Percentiles rank a stretch among this genome's conserved stretches.
These are phyloP conservation scores for Talaromyces sp. DNA, from an alignment of 2,329 filamentous ascomycete species.

Conservation along the genomic window DNA sequence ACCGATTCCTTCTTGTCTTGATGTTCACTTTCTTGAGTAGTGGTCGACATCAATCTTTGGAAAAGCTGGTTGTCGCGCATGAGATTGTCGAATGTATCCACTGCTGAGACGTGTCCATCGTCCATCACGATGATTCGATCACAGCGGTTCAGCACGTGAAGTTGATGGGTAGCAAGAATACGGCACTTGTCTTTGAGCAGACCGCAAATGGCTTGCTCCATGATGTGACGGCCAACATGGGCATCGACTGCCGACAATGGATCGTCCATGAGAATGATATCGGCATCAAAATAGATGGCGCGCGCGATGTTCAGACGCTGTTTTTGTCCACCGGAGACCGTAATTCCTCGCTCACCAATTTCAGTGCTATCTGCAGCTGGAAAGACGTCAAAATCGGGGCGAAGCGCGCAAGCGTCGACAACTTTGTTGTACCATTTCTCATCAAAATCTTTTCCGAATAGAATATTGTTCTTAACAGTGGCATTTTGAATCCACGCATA, in stretches of 20 bases:
- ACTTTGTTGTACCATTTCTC: conserved; percentile 76
- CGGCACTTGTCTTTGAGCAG: conserved; percentile 84
- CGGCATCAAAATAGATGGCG: conserved; percentile 61
- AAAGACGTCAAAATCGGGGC: conserved; percentile 86
- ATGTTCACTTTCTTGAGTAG: conserved; percentile 57
- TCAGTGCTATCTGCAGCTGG: conserved; percentile 84
- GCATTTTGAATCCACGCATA: conserved; percentile 98
- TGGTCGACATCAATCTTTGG: conserved; percentile 74
- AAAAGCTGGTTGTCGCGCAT: conserved; percentile 77
- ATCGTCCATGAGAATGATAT: conserved; percentile 61
- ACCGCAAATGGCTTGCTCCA: conserved; percentile 89
- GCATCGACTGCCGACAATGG: conserved; percentile 53
- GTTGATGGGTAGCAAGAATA: conserved; percentile 88
- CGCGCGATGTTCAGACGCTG: conserved; percentile 92
- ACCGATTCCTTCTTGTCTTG: conserved; percentile 44
- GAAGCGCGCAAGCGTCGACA: conserved; percentile 78
- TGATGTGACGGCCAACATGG: conserved; percentile 66
- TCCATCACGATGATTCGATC: conserved; percentile 95
- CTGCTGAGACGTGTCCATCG: conserved; percentile 71
- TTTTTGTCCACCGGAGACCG: conserved; percentile 91
- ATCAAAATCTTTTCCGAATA: conserved; percentile 77
- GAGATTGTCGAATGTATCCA: conserved; percentile 85
- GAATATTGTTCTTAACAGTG: conserved; percentile 79
- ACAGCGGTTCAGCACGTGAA: conserved; percentile 85
- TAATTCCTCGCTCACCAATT: conserved; percentile 93